Percentiles rank a stretch among this genome's conserved stretches.
These are phyloP conservation scores for Colletotrichum eremochloae DNA, from an alignment of 2,329 filamentous ascomycete genomes.

Conservation along the genomic window DNA sequence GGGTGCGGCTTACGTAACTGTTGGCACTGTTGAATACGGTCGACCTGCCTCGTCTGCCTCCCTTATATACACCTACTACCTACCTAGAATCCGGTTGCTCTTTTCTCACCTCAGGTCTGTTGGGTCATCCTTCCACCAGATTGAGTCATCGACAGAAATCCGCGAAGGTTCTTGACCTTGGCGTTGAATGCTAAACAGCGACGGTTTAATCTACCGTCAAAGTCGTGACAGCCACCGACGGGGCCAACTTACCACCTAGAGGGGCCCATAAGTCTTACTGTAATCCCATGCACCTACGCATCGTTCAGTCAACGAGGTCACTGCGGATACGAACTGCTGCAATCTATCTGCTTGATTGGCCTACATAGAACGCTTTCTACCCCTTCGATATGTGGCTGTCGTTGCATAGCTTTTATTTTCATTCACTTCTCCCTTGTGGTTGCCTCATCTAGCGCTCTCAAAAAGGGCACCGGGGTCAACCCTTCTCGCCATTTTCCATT, in stretches of 20 bases:
- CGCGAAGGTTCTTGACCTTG: no score
- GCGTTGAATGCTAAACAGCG: no score
- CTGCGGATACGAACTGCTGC: neutral
- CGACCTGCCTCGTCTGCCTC: no score
- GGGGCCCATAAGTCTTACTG: neutral
- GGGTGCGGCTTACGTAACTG: neutral
- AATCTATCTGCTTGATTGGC: conserved; percentile 39
- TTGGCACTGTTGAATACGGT: no score
- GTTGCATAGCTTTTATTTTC: conserved; percentile 38
- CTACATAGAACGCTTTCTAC: conserved; percentile 39
- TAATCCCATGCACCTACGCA: neutral
- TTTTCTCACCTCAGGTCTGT: no score
- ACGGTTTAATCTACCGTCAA: no score
- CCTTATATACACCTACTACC: no score
- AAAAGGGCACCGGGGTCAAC: conserved; percentile 7
- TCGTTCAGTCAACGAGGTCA: neutral
- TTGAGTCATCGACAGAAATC: no score
- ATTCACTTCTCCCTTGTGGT: conserved; percentile 21
- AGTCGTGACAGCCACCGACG: no score
- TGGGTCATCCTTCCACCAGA: no score
- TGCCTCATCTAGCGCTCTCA: conserved; percentile 11
- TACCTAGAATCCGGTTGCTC: no score
- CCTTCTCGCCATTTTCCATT: conserved; percentile 37
- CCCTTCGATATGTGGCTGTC: conserved; percentile 21
- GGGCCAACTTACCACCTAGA: neutral